These are phyloP conservation scores for Emergomyces pasteurianus DNA, from an alignment of 2,329 filamentous ascomycete genomes.

Conservation along the genomic window DNA sequence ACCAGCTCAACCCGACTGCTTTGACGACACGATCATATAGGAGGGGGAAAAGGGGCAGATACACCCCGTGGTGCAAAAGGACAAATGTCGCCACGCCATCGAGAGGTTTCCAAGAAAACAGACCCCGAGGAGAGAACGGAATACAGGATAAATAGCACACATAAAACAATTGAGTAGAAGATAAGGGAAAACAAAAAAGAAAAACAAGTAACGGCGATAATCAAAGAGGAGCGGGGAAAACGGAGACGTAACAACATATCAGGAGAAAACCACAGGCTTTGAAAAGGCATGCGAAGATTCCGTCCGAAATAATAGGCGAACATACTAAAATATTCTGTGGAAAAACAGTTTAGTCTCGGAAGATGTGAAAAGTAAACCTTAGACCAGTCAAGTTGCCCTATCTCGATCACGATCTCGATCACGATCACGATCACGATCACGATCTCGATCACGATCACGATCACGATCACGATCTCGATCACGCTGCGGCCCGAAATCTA, in stretches of 20 bases:
- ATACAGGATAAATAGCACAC: conserved; percentile 8
- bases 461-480: conserved; percentile 10
- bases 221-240: conserved; percentile 13
- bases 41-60: not conserved
- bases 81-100: conserved; percentile 18
- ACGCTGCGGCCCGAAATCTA: conserved; percentile 46
- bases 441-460: conserved; percentile 16
- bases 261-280: conserved; percentile 10
- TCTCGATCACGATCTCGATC: not conserved
- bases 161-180: conserved; percentile 16
- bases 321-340: conserved; percentile 20
- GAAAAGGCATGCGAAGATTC: conserved; percentile 26
- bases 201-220: no score
- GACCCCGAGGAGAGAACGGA: conserved; percentile 5
- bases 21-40: conserved; percentile 1
- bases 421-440: not conserved
- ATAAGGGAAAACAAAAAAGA: not conserved
- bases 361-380: conserved; percentile 28
- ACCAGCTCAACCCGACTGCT: conserved; percentile 3
- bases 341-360: conserved; percentile 28
- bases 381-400: conserved; percentile 10
- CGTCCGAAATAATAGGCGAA: conserved; percentile 28
- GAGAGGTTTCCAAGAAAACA: conserved; percentile 20
- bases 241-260: conserved; percentile 15
- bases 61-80: conserved; percentile 5